These are phyloP conservation scores for Cercophora samala DNA, from an alignment of 495 filamentous ascomycete species.

Conservation along the genomic window DNA sequence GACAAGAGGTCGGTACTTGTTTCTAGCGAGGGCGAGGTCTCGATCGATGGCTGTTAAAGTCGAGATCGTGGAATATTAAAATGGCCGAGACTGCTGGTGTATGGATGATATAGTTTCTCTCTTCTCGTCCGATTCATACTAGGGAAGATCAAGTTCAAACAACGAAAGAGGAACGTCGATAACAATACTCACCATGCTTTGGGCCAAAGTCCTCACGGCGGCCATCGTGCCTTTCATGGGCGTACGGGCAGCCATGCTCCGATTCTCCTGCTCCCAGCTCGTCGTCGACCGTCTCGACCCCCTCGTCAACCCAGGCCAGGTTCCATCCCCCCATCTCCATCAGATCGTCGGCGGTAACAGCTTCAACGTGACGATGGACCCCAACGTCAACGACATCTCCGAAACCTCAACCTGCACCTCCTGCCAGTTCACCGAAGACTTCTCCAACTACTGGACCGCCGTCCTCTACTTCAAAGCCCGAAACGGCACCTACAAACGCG, in stretches of 20 bases:
- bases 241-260: constrained; percentile 1
- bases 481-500: constrained; percentile 40
- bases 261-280: constrained; percentile 11
- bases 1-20: not conserved
- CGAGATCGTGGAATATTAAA: not conserved
- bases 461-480: constrained; percentile 20
- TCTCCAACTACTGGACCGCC: constrained; percentile 14
- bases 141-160: not conserved
- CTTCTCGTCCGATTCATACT: not conserved
- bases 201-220: not conserved
- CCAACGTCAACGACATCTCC: constrained; percentile 2
- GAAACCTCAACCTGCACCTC: constrained; percentile 6
- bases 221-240: not conserved
- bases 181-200: not conserved
- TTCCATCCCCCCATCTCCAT: constrained; percentile 7
- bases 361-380: constrained; percentile 9
- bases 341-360: constrained; percentile 9
- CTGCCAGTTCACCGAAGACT: constrained; percentile 13
- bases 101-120: not conserved
- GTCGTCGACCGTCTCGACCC: constrained; percentile 10
- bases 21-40: not conserved
- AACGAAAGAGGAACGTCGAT: not conserved
- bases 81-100: not conserved
- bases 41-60: not conserved
- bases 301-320: constrained; percentile 12